phyloP scores from a whole-genome alignment of 2,329 filamentous ascomycete genomes.

The Talaromyces sp. region DNA sequence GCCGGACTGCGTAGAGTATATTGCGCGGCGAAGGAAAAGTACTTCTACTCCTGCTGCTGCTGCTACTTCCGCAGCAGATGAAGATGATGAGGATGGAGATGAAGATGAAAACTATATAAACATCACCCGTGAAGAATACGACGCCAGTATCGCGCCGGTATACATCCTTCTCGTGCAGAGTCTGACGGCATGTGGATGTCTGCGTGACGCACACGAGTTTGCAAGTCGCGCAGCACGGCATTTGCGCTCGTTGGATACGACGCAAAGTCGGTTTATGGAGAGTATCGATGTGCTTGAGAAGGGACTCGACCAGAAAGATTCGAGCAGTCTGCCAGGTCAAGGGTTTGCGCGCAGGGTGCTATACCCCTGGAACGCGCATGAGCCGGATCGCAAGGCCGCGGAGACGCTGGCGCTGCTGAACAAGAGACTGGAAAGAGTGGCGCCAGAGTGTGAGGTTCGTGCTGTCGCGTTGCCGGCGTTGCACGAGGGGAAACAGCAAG shows the following conservation, averaged over 20 bases:
- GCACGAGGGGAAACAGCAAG: slow-evolving; percentile 29
- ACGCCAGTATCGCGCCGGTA: slow-evolving; percentile 29
- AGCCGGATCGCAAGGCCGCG: slow-evolving; percentile 52
- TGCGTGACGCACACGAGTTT: slow-evolving; percentile 37
- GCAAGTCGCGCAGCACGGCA: slow-evolving; percentile 24
- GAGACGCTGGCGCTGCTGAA: slow-evolving; percentile 65
- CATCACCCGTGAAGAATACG: slow-evolving; percentile 28
- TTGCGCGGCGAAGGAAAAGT: slow-evolving; percentile 48
- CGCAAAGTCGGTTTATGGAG: background rate
- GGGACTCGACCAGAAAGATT: slow-evolving; percentile 18
- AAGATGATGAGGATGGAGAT: slow-evolving; percentile 32
- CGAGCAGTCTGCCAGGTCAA: slow-evolving; percentile 28
- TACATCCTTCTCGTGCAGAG: slow-evolving; percentile 32
- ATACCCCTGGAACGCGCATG: slow-evolving; percentile 58
- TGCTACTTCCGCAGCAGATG: slow-evolving; percentile 9
- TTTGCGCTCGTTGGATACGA: background rate
- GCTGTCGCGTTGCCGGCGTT: slow-evolving; percentile 71
- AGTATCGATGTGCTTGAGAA: background rate
- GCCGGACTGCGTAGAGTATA: slow-evolving; percentile 71
- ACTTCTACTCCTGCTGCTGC: slow-evolving; percentile 5
- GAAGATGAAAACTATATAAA: slow-evolving; percentile 34
- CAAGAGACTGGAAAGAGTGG: slow-evolving; percentile 58
- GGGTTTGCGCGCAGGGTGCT: slow-evolving; percentile 47
- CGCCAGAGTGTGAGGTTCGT: slow-evolving; percentile 75
- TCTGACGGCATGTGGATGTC: slow-evolving; percentile 33